Evolutionary conservation across 2,329 filamentous ascomycete species (phyloP), one percentile per base, ranked within the genome.

Genomic region (Cytospora piceae): DNA sequence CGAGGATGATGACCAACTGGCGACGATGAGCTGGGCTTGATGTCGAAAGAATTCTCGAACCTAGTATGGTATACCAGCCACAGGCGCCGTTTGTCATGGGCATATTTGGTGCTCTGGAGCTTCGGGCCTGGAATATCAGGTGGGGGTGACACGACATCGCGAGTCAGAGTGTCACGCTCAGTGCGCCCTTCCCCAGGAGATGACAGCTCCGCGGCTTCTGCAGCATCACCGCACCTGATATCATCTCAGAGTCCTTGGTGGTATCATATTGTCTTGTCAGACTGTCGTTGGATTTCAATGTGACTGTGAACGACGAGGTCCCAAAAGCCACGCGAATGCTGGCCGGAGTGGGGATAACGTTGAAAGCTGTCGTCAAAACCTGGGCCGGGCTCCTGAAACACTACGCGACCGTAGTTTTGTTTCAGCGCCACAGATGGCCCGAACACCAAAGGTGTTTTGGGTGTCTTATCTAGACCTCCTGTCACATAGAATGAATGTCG

Each of bases 331-430:
- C 78, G 31, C 68, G 85, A 70, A 93, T 82, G 64, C 84, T 75
- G 32, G 73, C 70, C n/a, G 75, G 70, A 46, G 83, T 75, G n/a
- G 79, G 81, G 69, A 79, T 3, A 83, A 74, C 85, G 86, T 61
- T 79, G 77, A 72, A 89, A 89, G 11, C 76, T 83, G 66, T 89
- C 85, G 71, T 89, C 87, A 61, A 89, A 85, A 2, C 87, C 87
- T 52, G 77, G 76, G 5, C 81, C 80, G 29, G 80, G 77, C 3
- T 85, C 85, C 53, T 79, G 74, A 83, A 83, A 89, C 32, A 88
- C 82, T 57, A 80, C 81, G 70, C 81, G 80, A 71, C 89, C 86
- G 0, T 85, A 82, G 67, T 86, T 79, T 67, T 82, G 80, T 42
- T 74, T 77, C 39, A 77, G 73, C 20, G 70, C 6, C 27, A 29